Evolutionary conservation across 768 basidiomycete species (phyloP).

Genomic region (Pholiota molesta): DNA sequence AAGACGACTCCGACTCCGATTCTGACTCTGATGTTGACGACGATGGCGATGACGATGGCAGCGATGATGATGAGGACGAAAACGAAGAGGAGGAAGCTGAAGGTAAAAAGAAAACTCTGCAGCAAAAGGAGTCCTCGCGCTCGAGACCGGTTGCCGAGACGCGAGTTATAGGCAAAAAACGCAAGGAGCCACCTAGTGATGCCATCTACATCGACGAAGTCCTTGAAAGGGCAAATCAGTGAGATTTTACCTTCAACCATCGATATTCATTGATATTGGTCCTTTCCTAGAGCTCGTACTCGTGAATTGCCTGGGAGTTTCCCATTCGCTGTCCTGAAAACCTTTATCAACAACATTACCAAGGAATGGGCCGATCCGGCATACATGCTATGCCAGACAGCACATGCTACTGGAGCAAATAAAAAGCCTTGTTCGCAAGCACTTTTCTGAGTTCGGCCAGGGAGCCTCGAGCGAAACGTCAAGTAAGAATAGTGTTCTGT

Average conservation of each 20-base stretch:
- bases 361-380: constrained; percentile 54
- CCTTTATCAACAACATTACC: constrained; percentile 49
- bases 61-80: not conserved
- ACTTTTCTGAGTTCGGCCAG: constrained; percentile 57
- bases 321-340: constrained; percentile 61
- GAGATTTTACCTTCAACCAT: constrained; percentile 20
- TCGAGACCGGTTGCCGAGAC: no score
- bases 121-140: not conserved
- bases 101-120: not conserved
- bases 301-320: constrained; percentile 72
- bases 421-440: constrained; percentile 41
- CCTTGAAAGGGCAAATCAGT: constrained; percentile 49
- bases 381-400: constrained; percentile 42
- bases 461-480: constrained; percentile 56
- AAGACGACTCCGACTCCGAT: no score
- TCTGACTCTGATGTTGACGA: not conserved
- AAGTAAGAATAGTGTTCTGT: constrained; percentile 22
- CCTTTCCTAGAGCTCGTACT: constrained; percentile 55
- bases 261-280: not conserved
- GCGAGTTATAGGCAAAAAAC: not conserved
- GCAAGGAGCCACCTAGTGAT: not conserved
- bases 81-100: not conserved
- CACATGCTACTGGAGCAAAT: constrained; percentile 42
- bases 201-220: constrained; percentile 59
- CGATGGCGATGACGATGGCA: not conserved